phyloP scores from a whole-genome alignment of 306 rosid species.

The Cicer cuneatum region DNA sequence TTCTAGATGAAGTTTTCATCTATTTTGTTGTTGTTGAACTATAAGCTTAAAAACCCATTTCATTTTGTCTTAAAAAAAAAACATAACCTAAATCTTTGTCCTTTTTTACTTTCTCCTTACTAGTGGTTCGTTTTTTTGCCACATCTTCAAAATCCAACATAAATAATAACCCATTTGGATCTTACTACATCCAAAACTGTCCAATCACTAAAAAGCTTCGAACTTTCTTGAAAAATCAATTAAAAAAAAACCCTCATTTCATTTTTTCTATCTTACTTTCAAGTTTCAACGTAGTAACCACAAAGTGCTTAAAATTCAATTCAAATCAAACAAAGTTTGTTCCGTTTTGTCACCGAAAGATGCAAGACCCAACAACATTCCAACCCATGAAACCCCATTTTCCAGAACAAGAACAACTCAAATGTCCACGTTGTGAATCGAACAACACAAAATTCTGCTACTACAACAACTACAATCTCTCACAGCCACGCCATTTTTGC shows the following conservation, averaged over 20 bases:
- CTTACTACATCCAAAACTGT: slow-evolving; percentile 7
- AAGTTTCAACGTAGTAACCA: too few relatives aligned
- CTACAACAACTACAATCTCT: slow-evolving; percentile 96
- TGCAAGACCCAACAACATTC: slow-evolving; percentile 73
- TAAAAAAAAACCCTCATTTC: slow-evolving; percentile 15
- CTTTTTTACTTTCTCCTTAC: slow-evolving; percentile 20
- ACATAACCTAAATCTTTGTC: slow-evolving; percentile 49
- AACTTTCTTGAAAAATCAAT: slow-evolving; percentile 22
- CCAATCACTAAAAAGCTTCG: slow-evolving; percentile 12
- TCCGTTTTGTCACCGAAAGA: slow-evolving; percentile 30
- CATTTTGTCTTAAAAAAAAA: slow-evolving; percentile 18
- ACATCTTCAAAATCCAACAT: slow-evolving; percentile 39
- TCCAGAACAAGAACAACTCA: slow-evolving; percentile 87
- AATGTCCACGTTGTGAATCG: slow-evolving; percentile 93
- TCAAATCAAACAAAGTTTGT: neutral
- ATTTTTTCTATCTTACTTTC: neutral
- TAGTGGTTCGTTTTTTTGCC: slow-evolving; percentile 30
- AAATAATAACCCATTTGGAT: slow-evolving; percentile 43
- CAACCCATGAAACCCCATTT: slow-evolving; percentile 66
- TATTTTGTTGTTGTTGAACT: slow-evolving; percentile 22
- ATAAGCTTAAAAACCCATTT: slow-evolving; percentile 22
- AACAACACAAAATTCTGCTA: slow-evolving; percentile 90
- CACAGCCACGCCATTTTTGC: slow-evolving; percentile 96
- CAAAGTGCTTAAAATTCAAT: too few relatives aligned
- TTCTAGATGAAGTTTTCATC: slow-evolving; percentile 12